Evolutionary conservation across 2,329 filamentous ascomycete genomes (phyloP).

Genomic region (Aspergillus pseudoterreus): DNA sequence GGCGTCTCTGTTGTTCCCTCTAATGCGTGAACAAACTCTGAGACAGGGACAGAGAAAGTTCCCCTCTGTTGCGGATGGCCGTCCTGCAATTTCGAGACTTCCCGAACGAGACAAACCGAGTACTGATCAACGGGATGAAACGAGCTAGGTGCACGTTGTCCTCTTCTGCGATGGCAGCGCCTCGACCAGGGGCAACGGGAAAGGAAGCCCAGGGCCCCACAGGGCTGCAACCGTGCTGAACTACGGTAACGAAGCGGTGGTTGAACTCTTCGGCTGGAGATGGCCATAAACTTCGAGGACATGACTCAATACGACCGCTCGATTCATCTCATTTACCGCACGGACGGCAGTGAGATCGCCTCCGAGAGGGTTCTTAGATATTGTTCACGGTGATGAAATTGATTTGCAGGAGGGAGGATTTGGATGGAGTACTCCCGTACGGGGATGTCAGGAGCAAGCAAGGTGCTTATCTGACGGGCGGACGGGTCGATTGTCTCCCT

Average conservation of each 20-base stretch:
- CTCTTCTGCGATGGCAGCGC: background rate
- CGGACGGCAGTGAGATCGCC: no score
- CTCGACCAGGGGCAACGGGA: background rate
- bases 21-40: background rate
- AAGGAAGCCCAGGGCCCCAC: background rate
- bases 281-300: no score
- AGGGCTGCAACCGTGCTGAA: slow-evolving; percentile 1
- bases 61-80: background rate
- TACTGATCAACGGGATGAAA: slow-evolving; percentile 10
- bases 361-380: no score
- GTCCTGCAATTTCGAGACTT: background rate
- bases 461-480: no score
- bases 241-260: background rate
- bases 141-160: slow-evolving; percentile 5
- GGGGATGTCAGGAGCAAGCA: no score
- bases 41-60: no score
- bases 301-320: background rate
- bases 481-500: no score
- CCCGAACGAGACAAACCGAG: background rate
- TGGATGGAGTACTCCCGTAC: no score
- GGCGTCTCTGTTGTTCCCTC: background rate
- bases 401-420: no score
- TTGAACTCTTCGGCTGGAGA: background rate
- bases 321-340: no score
- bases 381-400: no score